Evolutionary conservation across 441 rosid species (phyloP).

Genomic region (Manihot esculenta): DNA sequence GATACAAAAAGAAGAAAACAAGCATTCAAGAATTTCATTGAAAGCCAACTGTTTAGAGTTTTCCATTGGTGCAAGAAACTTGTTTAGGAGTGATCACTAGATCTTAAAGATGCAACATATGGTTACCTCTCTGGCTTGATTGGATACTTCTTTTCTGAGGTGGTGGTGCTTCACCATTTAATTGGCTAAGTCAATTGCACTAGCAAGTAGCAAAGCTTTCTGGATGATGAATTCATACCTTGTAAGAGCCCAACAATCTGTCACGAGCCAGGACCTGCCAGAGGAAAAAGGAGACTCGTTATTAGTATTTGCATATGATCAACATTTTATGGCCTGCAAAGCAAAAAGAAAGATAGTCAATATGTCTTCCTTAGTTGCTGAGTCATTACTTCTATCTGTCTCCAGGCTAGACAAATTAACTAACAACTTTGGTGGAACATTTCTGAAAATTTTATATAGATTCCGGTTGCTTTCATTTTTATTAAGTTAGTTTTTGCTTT

Average conservation of each 20-base stretch:
- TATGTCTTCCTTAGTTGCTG: constrained; percentile 8
- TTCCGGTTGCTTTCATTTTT: no score
- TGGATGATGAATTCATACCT: constrained; percentile 44
- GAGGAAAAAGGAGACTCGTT: constrained; percentile 9
- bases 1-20: constrained; percentile 66
- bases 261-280: constrained; percentile 90
- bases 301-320: constrained; percentile 1
- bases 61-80: constrained; percentile 74
- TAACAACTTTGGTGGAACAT: neutral
- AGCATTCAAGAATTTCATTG: constrained; percentile 43
- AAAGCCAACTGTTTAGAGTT: constrained; percentile 41
- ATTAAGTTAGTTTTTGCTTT: no score
- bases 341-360: constrained; percentile 6
- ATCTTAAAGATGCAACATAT: constrained; percentile 11
- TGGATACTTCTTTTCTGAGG: constrained; percentile 7
- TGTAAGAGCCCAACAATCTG: constrained; percentile 79
- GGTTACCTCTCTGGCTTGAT: constrained; percentile 17
- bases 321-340: neutral
- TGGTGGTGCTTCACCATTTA: constrained; percentile 3
- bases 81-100: constrained; percentile 31
- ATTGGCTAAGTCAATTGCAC: constrained; percentile 5
- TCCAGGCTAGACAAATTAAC: neutral
- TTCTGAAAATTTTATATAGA: no score
- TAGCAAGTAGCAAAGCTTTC: neutral
- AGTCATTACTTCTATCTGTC: neutral